phyloP scores from a whole-genome alignment of 2,329 filamentous ascomycete genomes.

The Domatiomyces catenatus region DNA sequence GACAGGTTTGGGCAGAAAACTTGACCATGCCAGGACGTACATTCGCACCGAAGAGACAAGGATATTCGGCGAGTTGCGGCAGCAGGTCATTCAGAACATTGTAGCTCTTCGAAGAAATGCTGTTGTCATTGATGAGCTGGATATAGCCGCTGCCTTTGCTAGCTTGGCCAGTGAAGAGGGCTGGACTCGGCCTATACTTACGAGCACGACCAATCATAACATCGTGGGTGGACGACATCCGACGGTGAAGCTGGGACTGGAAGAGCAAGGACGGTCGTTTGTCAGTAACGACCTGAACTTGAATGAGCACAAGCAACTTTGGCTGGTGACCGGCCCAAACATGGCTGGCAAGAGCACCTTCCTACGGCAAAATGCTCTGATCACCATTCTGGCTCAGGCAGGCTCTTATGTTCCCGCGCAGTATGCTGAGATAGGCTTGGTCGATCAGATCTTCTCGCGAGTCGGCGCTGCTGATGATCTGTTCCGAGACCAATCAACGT shows the following conservation, averaged over 20 bases:
- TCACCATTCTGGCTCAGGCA: slow-evolving; percentile 82
- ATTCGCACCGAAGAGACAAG: slow-evolving; percentile 74
- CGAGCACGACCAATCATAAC: slow-evolving; percentile 48
- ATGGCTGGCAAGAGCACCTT: slow-evolving; percentile 98
- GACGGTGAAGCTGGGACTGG: slow-evolving; percentile 72
- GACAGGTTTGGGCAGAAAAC: slow-evolving; percentile 61
- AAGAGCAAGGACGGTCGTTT: slow-evolving; percentile 65
- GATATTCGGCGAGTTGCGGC: slow-evolving; percentile 60
- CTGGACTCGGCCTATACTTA: slow-evolving; percentile 59
- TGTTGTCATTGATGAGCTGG: slow-evolving; percentile 79
- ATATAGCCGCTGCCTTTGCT: slow-evolving; percentile 77
- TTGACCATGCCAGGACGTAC: slow-evolving; percentile 62
- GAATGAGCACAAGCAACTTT: slow-evolving; percentile 56
- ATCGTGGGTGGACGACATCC: slow-evolving; percentile 81
- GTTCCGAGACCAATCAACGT: slow-evolving; percentile 89
- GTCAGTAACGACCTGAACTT: slow-evolving; percentile 75
- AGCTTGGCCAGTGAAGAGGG: slow-evolving; percentile 58
- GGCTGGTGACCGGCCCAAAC: slow-evolving; percentile 68
- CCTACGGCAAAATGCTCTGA: slow-evolving; percentile 84
- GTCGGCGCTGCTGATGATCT: slow-evolving; percentile 89
- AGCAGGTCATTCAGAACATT: slow-evolving; percentile 62
- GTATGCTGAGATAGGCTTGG: slow-evolving; percentile 71
- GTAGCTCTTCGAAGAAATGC: slow-evolving; percentile 80
- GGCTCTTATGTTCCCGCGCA: slow-evolving; percentile 85
- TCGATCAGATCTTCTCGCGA: slow-evolving; percentile 92